phyloP scores from a whole-genome alignment of 2,329 filamentous ascomycete species.

The Fusarium chlamydosporum region DNA sequence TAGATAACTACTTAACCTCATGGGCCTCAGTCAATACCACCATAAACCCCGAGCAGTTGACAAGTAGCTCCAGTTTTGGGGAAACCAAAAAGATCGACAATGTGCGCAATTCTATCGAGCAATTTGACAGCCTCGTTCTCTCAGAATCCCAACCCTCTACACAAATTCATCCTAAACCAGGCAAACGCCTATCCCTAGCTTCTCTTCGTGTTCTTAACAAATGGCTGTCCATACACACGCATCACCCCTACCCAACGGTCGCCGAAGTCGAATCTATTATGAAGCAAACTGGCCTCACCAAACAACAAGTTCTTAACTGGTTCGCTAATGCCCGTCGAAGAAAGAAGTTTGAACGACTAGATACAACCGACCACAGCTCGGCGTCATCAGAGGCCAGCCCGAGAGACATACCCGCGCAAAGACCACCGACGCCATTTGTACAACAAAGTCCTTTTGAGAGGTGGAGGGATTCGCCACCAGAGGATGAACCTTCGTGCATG shows the following conservation, averaged over 20 bases:
- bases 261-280: constrained; percentile 83
- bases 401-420: background rate
- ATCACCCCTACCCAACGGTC: constrained; percentile 86
- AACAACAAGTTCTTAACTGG: constrained; percentile 88
- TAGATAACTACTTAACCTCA: accelerated
- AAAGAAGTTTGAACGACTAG: constrained; percentile 66
- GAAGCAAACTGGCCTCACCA: constrained; percentile 79
- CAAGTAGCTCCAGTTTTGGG: background rate
- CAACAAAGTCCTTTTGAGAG: constrained; percentile 51
- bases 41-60: background rate
- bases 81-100: background rate
- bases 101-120: no score
- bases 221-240: constrained; percentile 81
- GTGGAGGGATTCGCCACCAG: constrained; percentile 53
- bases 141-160: background rate
- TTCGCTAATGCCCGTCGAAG: constrained; percentile 86
- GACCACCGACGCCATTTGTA: constrained; percentile 64
- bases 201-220: constrained; percentile 39
- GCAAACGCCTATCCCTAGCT: constrained; percentile 33
- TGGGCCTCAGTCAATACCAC: background rate
- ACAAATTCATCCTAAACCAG: constrained; percentile 14
- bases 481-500: constrained; percentile 52
- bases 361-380: background rate
- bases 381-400: background rate
- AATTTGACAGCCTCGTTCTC: accelerated